phyloP scores from a whole-genome alignment of 1,139 yeast species.

The Taphrina wiesneri region DNA sequence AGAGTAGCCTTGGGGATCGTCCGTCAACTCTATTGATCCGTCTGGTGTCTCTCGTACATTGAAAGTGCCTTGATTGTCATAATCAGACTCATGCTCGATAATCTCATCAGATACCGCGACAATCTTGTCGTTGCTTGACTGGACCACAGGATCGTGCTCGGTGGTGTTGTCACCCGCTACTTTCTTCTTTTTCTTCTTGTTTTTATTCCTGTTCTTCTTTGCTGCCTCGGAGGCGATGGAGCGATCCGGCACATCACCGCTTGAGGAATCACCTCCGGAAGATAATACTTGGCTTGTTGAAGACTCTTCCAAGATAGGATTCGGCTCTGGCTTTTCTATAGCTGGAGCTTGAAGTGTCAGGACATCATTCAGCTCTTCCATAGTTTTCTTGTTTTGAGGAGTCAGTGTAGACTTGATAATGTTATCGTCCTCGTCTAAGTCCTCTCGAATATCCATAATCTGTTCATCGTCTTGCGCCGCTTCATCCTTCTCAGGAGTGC shows the following conservation, averaged over 20 bases:
- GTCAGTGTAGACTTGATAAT: constrained; percentile 1
- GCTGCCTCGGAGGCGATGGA: background rate
- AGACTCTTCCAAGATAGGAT: background rate
- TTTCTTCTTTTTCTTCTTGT: constrained; percentile 4
- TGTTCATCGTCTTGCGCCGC: background rate
- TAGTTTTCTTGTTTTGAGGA: constrained; percentile 11
- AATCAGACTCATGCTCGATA: background rate
- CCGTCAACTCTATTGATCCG: constrained; percentile 3
- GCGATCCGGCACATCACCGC: background rate
- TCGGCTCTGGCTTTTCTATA: background rate
- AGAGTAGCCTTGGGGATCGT: constrained; percentile 13
- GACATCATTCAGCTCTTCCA: background rate
- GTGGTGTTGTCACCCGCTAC: too few species aligned
- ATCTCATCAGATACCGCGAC: background rate
- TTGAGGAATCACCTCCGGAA: background rate
- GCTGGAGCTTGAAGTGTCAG: background rate
- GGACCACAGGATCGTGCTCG: too few species aligned
- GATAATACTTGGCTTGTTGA: background rate
- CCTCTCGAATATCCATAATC: constrained; percentile 29
- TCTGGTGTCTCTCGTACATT: background rate
- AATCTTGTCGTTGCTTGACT: too few species aligned
- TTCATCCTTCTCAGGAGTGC: background rate
- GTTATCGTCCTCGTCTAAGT: constrained; percentile 25
- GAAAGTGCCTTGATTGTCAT: background rate
- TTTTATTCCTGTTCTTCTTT: background rate